Conservation (phyloP, 768 basidiomycete genomes). For the Auricularia auricula-judae region DNA sequence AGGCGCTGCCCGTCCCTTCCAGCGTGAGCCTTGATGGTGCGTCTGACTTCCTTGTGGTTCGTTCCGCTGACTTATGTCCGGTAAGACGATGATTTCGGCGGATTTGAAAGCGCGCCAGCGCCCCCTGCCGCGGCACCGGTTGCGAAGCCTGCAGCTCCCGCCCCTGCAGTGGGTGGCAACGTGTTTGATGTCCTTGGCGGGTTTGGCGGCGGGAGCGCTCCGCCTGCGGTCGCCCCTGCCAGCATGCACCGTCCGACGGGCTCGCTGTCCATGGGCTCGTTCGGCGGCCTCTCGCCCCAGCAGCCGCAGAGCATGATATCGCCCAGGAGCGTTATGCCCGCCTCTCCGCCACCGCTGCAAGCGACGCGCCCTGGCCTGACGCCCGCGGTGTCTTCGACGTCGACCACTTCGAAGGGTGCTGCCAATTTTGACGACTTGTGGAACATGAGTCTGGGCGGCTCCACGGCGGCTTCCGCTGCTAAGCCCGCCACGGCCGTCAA, state of each 20-base stretch:
- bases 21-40: conserved; percentile 14
- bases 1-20: conserved; percentile 39
- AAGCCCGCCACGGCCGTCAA: conserved; percentile 31
- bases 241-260: conserved; percentile 6
- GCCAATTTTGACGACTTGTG: conserved; percentile 84
- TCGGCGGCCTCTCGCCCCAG: too few species aligned
- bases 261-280: conserved; percentile 1
- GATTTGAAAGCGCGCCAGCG: conserved; percentile 1
- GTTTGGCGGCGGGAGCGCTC: conserved; percentile 6
- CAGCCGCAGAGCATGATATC: too few species aligned
- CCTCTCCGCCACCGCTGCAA: too few species aligned
- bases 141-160: conserved; percentile 4
- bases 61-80: too few species aligned
- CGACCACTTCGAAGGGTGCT: conserved; percentile 27
- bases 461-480: conserved; percentile 17
- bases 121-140: conserved; percentile 13
- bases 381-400: conserved; percentile 17
- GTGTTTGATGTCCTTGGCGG: conserved; percentile 7
- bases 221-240: conserved; percentile 7
- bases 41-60: neutral
- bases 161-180: conserved; percentile 6
- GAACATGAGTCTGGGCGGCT: conserved; percentile 61
- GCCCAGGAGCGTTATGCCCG: too few species aligned
- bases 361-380: neutral
- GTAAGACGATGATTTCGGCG: conserved; percentile 52